Evolutionary conservation across 2,329 filamentous ascomycete genomes (phyloP).

Genomic region (Chaetomiaceae sp.): DNA sequence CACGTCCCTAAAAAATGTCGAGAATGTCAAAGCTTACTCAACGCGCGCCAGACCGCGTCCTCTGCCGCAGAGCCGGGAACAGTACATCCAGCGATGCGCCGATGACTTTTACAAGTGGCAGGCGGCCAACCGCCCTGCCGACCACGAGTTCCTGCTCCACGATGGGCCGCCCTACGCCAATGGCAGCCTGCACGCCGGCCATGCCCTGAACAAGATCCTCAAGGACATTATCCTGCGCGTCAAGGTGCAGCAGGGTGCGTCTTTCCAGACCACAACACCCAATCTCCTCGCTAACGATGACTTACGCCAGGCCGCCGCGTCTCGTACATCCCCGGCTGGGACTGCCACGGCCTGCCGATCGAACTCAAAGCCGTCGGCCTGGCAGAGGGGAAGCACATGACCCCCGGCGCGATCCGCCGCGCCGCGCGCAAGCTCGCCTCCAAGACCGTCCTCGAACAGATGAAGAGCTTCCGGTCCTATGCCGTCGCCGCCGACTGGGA

Average conservation of each 20-base stretch:
- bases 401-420: conserved; percentile 56
- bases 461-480: conserved; percentile 67
- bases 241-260: conserved; percentile 65
- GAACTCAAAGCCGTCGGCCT: conserved; percentile 86
- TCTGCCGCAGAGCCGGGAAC: conserved; percentile 43
- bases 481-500: conserved; percentile 81
- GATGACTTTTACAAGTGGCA: conserved; percentile 93
- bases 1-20: not conserved
- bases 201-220: conserved; percentile 93
- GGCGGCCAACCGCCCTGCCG: conserved; percentile 47
- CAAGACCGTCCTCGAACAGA: conserved; percentile 67
- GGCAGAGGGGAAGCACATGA: conserved; percentile 40
- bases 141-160: conserved; percentile 72
- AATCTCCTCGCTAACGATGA: not conserved
- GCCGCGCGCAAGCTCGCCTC: conserved; percentile 62
- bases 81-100: conserved; percentile 71
- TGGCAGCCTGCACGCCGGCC: conserved; percentile 83
- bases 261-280: not conserved
- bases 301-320: conserved; percentile 55
- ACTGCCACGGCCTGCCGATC: conserved; percentile 95
- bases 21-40: too few species aligned
- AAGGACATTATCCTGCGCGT: conserved; percentile 89
- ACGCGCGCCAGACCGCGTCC: conserved; percentile 53
- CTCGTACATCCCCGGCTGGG: conserved; percentile 88
- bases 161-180: conserved; percentile 98